phyloP scores from a whole-genome alignment of 1,284 basidiomycete species.

The Austropuccinia psidii region DNA sequence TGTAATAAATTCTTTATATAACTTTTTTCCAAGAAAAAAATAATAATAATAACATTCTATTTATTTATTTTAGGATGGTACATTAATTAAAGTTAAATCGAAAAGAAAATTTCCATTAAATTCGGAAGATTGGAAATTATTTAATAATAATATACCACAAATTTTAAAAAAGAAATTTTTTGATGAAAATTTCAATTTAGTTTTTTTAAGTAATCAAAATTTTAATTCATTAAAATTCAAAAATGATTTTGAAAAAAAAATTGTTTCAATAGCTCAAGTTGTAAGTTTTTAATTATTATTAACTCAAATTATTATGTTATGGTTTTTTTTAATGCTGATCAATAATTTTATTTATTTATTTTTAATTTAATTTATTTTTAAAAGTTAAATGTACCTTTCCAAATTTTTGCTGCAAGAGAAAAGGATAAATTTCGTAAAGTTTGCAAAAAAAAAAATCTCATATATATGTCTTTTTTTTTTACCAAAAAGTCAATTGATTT shows the following conservation, averaged over 20 bases:
- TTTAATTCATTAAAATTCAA: constrained; percentile 54
- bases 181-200: constrained; percentile 56
- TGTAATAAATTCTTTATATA: neutral
- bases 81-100: constrained; percentile 62
- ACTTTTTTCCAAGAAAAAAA: neutral
- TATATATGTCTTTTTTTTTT: no score
- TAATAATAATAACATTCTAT: neutral
- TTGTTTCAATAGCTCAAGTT: constrained; percentile 60
- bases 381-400: constrained; percentile 70
- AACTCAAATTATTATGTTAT: no score
- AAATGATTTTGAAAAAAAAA: constrained; percentile 66
- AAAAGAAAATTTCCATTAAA: constrained; percentile 52
- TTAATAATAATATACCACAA: constrained; percentile 59
- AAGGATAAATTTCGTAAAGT: constrained; percentile 69
- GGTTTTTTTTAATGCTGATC: no score
- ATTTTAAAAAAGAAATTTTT: constrained; percentile 59
- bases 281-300: constrained; percentile 52
- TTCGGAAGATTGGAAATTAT: constrained; percentile 65
- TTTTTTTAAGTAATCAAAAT: constrained; percentile 19
- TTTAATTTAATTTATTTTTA: neutral
- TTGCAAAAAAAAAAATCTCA: no score
- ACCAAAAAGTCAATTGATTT: neutral
- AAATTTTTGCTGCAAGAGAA: constrained; percentile 65
- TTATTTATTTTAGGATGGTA: constrained; percentile 57
- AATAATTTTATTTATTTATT: neutral